These are phyloP conservation scores for Ophiostoma ips DNA, from an alignment of 2,329 filamentous ascomycete species.

Conservation along the genomic window DNA sequence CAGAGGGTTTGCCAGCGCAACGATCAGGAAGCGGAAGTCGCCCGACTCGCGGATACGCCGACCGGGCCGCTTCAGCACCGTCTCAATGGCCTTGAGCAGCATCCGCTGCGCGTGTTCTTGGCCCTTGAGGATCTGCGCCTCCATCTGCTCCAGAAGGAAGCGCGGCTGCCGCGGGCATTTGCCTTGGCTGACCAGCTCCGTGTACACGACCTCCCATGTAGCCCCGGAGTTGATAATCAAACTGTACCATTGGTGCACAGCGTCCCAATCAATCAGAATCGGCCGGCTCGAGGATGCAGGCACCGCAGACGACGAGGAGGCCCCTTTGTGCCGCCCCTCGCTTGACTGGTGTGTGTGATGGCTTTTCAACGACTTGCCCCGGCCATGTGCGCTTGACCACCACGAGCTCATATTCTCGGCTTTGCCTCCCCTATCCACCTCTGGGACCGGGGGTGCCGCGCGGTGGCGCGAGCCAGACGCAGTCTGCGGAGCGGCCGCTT, in stretches of 20 bases:
- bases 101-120: constrained; percentile 55
- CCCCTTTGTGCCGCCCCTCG: background rate
- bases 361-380: background rate
- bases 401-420: constrained; percentile 71
- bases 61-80: constrained; percentile 65
- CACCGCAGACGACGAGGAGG: background rate
- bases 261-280: constrained; percentile 61
- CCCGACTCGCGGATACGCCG: constrained; percentile 52
- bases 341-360: background rate
- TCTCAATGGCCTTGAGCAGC: constrained; percentile 66
- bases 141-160: constrained; percentile 27
- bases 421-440: constrained; percentile 49
- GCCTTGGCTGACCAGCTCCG: constrained; percentile 32
- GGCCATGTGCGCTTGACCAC: constrained; percentile 47
- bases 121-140: constrained; percentile 36
- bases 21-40: constrained; percentile 63
- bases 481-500: too few relatives aligned
- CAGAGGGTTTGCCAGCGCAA: constrained; percentile 67
- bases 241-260: constrained; percentile 62
- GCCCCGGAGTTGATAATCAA: constrained; percentile 52
- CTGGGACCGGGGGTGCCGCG: constrained; percentile 28
- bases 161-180: constrained; percentile 21
- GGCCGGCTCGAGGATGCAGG: constrained; percentile 2
- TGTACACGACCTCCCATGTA: constrained; percentile 48
- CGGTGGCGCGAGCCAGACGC: too few relatives aligned